Evolutionary conservation across 768 basidiomycete genomes (phyloP).

Genomic region (Serendipita sp.): DNA sequence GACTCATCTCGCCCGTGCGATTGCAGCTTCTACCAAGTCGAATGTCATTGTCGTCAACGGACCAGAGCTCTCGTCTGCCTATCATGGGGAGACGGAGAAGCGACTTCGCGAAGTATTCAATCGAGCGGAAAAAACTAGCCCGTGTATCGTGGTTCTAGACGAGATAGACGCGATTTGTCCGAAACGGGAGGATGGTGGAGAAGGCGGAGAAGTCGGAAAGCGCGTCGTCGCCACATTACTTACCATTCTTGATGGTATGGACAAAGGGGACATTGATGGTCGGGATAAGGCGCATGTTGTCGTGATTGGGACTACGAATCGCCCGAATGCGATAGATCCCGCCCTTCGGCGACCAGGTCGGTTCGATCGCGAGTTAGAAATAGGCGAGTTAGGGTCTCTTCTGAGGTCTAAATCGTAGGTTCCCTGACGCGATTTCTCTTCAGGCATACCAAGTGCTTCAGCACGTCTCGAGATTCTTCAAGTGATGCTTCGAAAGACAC

Average conservation of each 20-base stretch:
- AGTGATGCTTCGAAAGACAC: conserved; percentile 70
- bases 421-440: conserved; percentile 3
- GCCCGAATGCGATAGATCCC: conserved; percentile 91
- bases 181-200: conserved; percentile 64
- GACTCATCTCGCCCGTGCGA: conserved; percentile 88
- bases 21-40: conserved; percentile 73
- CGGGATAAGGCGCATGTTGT: conserved; percentile 42
- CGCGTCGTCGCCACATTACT: conserved; percentile 89
- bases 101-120: conserved; percentile 78
- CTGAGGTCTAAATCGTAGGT: neutral
- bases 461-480: conserved; percentile 74
- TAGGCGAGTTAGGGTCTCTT: conserved; percentile 36
- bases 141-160: conserved; percentile 88
- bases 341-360: conserved; percentile 77
- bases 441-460: conserved; percentile 77
- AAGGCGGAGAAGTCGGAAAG: conserved; percentile 86
- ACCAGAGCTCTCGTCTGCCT: conserved; percentile 86
- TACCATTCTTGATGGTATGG: conserved; percentile 79
- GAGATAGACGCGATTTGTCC: conserved; percentile 95
- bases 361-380: conserved; percentile 92
- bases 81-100: conserved; percentile 93
- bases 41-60: conserved; percentile 90
- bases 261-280: conserved; percentile 21
- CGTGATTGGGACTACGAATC: conserved; percentile 90
- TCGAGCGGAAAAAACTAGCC: conserved; percentile 63